Percentiles rank a stretch among this genome's conserved stretches.
Evolutionary conservation across 352 stramenopile genomes (phyloP).

Genomic region (Blastocystis sp.): DNA sequence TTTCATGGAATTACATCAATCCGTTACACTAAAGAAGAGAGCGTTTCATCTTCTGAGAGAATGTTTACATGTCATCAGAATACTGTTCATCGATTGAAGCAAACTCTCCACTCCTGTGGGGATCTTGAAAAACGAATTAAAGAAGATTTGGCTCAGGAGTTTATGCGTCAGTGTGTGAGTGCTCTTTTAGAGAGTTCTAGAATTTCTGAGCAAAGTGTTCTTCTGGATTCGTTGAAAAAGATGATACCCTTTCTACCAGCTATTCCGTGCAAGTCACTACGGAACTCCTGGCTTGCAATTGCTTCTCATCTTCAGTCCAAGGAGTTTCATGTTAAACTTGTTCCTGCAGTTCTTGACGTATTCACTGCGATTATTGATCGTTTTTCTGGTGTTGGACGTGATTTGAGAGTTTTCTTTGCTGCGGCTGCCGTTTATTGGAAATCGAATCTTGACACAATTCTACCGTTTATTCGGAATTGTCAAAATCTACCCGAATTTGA

Average conservation of each 20-base stretch:
- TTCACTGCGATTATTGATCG: background rate
- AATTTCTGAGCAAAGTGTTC: background rate
- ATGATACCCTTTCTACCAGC: background rate
- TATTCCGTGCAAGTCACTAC: background rate
- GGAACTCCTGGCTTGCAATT: background rate
- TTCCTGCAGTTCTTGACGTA: background rate
- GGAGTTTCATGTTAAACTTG: background rate
- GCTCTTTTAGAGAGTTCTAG: background rate
- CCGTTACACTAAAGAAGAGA: background rate
- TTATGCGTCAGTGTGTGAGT: background rate
- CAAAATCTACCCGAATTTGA: background rate
- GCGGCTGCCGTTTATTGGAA: constrained; percentile 13
- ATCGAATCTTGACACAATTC: background rate
- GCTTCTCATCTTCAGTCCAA: background rate
- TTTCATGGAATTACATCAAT: background rate
- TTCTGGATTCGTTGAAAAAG: background rate
- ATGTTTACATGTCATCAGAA: background rate
- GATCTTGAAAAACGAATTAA: constrained; percentile 71
- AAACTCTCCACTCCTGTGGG: constrained; percentile 89
- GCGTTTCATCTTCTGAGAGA: background rate
- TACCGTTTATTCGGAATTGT: background rate
- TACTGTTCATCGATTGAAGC: constrained; percentile 71
- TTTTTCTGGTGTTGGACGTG: background rate
- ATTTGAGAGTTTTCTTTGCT: background rate
- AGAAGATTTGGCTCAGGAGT: background rate